Evolutionary conservation across 352 stramenopile genomes (phyloP).

Genomic region (Blastocystis sp.): DNA sequence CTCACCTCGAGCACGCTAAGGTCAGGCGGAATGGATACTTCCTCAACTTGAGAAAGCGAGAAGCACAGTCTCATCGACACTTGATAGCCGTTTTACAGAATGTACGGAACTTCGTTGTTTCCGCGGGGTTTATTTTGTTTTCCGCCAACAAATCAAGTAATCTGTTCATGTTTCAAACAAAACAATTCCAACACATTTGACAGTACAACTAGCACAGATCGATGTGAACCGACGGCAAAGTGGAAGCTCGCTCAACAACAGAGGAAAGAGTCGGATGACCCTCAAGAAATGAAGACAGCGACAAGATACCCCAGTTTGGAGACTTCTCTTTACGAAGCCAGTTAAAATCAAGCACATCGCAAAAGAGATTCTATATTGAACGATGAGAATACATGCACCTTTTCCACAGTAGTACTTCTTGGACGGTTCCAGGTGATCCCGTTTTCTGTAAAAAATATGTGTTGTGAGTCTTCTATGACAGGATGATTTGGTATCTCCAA

Average conservation of each 20-base stretch:
- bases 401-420: background rate
- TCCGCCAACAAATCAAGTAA: background rate
- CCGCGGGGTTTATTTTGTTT: constrained; percentile 11
- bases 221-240: background rate
- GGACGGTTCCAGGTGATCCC: background rate
- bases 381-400: background rate
- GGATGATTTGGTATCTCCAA: constrained; percentile 34
- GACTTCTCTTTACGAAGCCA: constrained; percentile 12
- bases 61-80: constrained; percentile 33
- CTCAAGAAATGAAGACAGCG: background rate
- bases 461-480: constrained; percentile 17
- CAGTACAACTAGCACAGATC: background rate
- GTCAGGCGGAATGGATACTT: background rate
- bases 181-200: background rate
- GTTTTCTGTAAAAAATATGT: constrained; percentile 1
- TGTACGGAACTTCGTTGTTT: constrained; percentile 14
- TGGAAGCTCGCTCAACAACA: background rate
- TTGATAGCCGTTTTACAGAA: background rate
- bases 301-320: background rate
- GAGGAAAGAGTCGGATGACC: background rate
- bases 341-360: constrained; percentile 31
- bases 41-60: background rate
- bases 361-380: background rate
- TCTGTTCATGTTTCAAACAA: background rate
- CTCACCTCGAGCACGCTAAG: background rate